Conservation (phyloP, 2,329 filamentous ascomycete genomes). For the Curvularia spicifera region DNA sequence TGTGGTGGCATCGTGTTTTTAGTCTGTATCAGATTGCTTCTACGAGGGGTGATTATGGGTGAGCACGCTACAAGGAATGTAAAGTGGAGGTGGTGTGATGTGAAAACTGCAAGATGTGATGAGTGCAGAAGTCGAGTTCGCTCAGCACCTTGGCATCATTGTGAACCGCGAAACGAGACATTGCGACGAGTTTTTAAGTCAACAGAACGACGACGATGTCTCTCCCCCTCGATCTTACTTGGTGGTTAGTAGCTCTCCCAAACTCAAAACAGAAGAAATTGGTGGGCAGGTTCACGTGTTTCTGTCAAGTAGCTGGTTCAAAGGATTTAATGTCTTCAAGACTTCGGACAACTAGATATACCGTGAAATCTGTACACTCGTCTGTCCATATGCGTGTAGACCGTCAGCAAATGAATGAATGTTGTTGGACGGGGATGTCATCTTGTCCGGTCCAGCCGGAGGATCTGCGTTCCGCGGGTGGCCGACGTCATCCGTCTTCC, state of each 20-base stretch:
- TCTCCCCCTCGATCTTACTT: too few species aligned
- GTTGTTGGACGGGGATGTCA: background rate
- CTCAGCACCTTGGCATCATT: background rate
- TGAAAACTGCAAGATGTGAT: background rate
- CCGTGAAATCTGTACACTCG: background rate
- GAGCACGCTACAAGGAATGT: background rate
- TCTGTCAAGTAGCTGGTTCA: background rate
- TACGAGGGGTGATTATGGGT: background rate
- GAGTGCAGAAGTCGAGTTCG: background rate
- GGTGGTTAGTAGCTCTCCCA: too few species aligned
- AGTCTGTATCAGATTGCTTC: background rate
- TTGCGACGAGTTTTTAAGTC: too few species aligned
- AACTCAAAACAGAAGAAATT: background rate
- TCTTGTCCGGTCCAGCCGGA: background rate
- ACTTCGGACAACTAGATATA: background rate
- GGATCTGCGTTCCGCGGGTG: background rate
- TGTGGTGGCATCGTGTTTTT: conserved; percentile 42
- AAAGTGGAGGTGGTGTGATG: background rate
- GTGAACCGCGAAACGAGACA: background rate
- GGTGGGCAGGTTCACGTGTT: background rate
- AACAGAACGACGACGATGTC: too few species aligned
- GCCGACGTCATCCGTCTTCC: conserved; percentile 26
- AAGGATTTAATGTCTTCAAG: background rate
- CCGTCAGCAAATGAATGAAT: background rate
- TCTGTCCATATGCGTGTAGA: background rate